Conservation (phyloP, 768 basidiomycete species). For the Kwoniella europaea region DNA sequence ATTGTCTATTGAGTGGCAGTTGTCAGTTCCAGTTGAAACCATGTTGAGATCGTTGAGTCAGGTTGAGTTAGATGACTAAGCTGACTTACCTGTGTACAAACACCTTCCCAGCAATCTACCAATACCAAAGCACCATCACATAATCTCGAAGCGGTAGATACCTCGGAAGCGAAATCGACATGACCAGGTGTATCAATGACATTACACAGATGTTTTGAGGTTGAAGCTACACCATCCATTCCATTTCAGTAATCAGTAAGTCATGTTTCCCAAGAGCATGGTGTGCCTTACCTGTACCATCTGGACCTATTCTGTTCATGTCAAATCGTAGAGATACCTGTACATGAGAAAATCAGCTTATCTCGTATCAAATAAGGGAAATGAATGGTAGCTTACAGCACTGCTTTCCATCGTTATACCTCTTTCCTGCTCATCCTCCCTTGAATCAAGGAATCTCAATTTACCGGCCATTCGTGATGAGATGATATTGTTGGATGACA, state of each 20-base stretch:
- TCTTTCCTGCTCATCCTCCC: slow-evolving; percentile 95
- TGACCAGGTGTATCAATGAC: slow-evolving; percentile 99
- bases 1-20: slow-evolving; percentile 70
- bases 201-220: slow-evolving; percentile 81
- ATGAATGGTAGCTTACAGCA: slow-evolving; percentile 63
- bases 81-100: slow-evolving; percentile 84
- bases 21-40: slow-evolving; percentile 15
- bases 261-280: not conserved
- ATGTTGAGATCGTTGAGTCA: not conserved
- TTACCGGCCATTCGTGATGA: slow-evolving; percentile 93
- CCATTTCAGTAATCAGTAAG: not conserved
- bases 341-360: not conserved
- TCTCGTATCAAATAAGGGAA: not conserved
- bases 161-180: slow-evolving; percentile 97
- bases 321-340: slow-evolving; percentile 80
- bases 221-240: slow-evolving; percentile 51
- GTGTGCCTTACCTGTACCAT: slow-evolving; percentile 42
- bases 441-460: slow-evolving; percentile 89
- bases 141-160: slow-evolving; percentile 87
- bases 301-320: slow-evolving; percentile 64
- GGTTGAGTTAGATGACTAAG: not conserved
- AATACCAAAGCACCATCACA: slow-evolving; percentile 95
- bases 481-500: slow-evolving; percentile 98
- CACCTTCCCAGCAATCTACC: slow-evolving; percentile 96
- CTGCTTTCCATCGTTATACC: slow-evolving; percentile 99